Base-by-base conservation (phyloP, 1,139 yeast species). In the Saccharomyces hybrid region DNA sequence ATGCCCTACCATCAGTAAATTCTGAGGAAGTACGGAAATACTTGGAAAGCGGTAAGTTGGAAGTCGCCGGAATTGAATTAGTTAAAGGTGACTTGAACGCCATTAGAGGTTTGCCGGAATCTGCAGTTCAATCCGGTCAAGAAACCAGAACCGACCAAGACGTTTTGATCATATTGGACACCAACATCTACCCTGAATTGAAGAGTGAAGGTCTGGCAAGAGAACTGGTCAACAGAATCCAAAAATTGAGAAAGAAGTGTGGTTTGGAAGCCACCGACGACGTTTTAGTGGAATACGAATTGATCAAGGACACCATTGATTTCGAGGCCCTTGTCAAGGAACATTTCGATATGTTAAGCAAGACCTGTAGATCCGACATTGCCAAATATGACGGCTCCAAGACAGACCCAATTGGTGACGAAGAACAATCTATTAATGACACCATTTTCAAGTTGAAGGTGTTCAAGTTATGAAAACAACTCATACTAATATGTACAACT, bases 201-300 rank as follows among this genome's bases (percentile, higher is more conserved):
- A 86, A 86, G 75, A 83, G 88, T 53, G 98, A 93, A 76, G 98
- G 98, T 71, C 79, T 88, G 65, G 97, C 97, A 6, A 88, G 99
- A 77, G 99, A 95, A 73, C 80, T 95, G 69, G 81, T 93, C 68
- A 95, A 95, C 80, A 90, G 99, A 75, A 90, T 95, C 63, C 99
- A 95, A 79, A 87, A 97, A 74, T 82, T 91, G 71, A 88, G 99
- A 75, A 95, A 95, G 84, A 90, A 91, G 80, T 91, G 89, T 60
- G 97, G 97, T 46, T 79, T 95, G 68, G 88, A 87, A 67, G 91
- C 96, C 57, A 91, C 98, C 48, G 99, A 95, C 69, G 99, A 95
- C 65, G 95, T 95, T 52, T 75, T 81, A 62, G 96, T 95, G 60
- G 90, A 91, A 74, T 88, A 88, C 73, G 75, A 81, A 59, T 71